These are phyloP conservation scores for sunflower (Helianthus annuus) DNA, from an alignment of 129 eudicot genomes.

Conservation along the genomic window HanXRQr2.0-SUNRISE NC_035441.2:39492571-39493070, in stretches of 20 bases:
- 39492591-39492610: slow-evolving; percentile 27
- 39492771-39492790: slow-evolving; percentile 28
- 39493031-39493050: slow-evolving; percentile 13
- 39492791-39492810: slow-evolving; percentile 5
- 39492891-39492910: slow-evolving; percentile 14
- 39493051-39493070: slow-evolving; percentile 22
- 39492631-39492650: slow-evolving; percentile 15
- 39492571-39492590: slow-evolving; percentile 16
- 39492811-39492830: slow-evolving; percentile 2
- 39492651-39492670: slow-evolving; percentile 18
- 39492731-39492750: neutral
- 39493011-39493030: slow-evolving; percentile 19
- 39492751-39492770: slow-evolving; percentile 35
- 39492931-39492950: slow-evolving; percentile 23
- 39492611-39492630: slow-evolving; percentile 14
- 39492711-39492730: neutral
- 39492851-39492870: slow-evolving; percentile 20
- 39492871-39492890: neutral
- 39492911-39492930: slow-evolving; percentile 18
- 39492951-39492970: slow-evolving; percentile 19
- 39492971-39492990: neutral
- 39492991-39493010: neutral
- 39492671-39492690: too few relatives aligned
- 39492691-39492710: neutral
- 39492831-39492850: slow-evolving; percentile 32